Percentiles rank a stretch among this genome's conserved stretches.
Evolutionary conservation across 768 basidiomycete genomes (phyloP).

Genomic region (Stropharia rugosoannulata): DNA sequence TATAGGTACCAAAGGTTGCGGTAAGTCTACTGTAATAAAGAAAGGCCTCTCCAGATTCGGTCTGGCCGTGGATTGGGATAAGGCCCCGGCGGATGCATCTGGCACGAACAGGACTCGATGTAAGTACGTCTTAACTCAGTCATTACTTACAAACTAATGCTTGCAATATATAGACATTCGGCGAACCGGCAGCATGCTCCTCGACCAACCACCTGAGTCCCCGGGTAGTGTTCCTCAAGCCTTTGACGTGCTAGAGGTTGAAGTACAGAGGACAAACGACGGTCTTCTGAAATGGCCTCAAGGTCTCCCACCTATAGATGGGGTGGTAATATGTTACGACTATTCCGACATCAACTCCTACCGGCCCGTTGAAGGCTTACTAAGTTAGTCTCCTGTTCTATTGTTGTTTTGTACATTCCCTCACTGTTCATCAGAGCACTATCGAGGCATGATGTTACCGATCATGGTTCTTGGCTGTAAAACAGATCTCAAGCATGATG

Average conservation of each 20-base stretch:
- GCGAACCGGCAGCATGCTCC: constrained; percentile 19
- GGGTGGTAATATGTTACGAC: constrained; percentile 86
- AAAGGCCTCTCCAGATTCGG: constrained; percentile 70
- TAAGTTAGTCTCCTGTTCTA: constrained; percentile 52
- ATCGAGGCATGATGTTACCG: constrained; percentile 55
- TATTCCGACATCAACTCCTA: constrained; percentile 63
- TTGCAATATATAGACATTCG: constrained; percentile 25
- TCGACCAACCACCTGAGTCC: constrained; percentile 29
- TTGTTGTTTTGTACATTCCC: constrained; percentile 1
- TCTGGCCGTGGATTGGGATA: constrained; percentile 37
- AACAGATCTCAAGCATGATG: constrained; percentile 60
- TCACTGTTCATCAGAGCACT: constrained; percentile 44
- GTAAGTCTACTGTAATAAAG: constrained; percentile 81
- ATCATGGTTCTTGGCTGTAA: constrained; percentile 87
- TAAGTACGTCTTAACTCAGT: constrained; percentile 9
- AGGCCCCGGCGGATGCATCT: constrained; percentile 23
- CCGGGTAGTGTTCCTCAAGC: constrained; percentile 18
- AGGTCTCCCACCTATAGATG: constrained; percentile 63
- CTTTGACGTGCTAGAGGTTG: constrained; percentile 55
- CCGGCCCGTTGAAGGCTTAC: constrained; percentile 59
- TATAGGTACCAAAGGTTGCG: constrained; percentile 75
- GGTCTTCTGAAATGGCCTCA: constrained; percentile 47
- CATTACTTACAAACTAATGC: background rate
- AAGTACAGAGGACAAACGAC: constrained; percentile 37
- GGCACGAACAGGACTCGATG: constrained; percentile 16